Evolutionary conservation across 805 yeast genomes (phyloP).

Genomic region (Ogataea zsoltii): DNA sequence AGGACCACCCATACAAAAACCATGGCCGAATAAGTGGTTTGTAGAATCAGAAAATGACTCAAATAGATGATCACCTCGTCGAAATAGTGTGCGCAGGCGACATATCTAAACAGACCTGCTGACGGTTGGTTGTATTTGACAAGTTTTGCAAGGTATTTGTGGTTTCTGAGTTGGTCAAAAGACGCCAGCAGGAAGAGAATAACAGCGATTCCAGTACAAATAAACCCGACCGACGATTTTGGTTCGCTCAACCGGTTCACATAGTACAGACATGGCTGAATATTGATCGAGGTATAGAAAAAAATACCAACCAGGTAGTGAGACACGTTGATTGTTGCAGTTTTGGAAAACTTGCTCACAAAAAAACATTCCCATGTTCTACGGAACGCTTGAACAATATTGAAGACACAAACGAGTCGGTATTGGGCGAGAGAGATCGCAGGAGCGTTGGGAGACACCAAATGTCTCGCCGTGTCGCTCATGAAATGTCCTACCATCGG

Average conservation of each 20-base stretch:
- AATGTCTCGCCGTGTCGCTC: background rate
- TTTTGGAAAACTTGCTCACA: constrained; percentile 46
- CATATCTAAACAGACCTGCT: constrained; percentile 47
- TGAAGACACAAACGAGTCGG: constrained; percentile 17
- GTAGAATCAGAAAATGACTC: constrained; percentile 25
- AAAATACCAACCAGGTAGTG: constrained; percentile 68
- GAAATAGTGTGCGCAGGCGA: constrained; percentile 67
- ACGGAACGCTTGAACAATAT: constrained; percentile 53
- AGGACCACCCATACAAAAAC: constrained; percentile 40
- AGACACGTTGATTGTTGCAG: constrained; percentile 59
- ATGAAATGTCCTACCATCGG: background rate
- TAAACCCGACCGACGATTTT: background rate
- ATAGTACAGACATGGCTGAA: constrained; percentile 29
- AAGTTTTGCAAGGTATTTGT: constrained; percentile 47
- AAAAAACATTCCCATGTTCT: constrained; percentile 54
- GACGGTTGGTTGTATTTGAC: constrained; percentile 59
- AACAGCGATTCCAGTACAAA: background rate
- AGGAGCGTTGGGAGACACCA: constrained; percentile 4
- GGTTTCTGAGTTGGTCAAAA: constrained; percentile 51
- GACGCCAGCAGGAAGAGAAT: constrained; percentile 37
- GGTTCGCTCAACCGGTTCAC: background rate
- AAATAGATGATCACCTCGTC: constrained; percentile 63
- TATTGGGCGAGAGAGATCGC: constrained; percentile 5
- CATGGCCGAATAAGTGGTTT: constrained; percentile 24
- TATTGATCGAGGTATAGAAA: constrained; percentile 53